These are phyloP conservation scores for Fomitiporia mediterranea DNA, from an alignment of 1,284 basidiomycete species.

Conservation along the genomic window DNA sequence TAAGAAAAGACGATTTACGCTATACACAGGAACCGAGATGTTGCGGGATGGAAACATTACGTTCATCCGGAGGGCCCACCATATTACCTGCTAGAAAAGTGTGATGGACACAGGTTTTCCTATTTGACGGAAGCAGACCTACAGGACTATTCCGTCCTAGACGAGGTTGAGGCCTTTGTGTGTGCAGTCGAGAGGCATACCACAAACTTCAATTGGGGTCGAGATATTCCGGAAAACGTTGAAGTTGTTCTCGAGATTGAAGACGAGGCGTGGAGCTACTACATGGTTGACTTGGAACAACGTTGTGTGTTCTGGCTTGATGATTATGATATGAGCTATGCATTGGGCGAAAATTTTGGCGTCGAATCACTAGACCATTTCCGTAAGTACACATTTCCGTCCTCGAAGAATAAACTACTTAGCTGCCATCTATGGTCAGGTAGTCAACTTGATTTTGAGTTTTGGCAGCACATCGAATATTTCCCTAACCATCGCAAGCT, in stretches of 20 bases:
- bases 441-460: constrained; percentile 7
- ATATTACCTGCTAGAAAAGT: background rate
- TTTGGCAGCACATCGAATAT: constrained; percentile 12
- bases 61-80: constrained; percentile 9
- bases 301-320: constrained; percentile 15
- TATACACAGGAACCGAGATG: background rate
- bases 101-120: background rate
- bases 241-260: constrained; percentile 11
- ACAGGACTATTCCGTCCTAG: background rate
- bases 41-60: background rate
- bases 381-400: background rate
- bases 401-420: no score
- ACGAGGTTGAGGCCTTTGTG: constrained; percentile 3
- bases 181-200: background rate
- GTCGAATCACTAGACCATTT: background rate
- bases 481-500: constrained; percentile 11
- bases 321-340: background rate
- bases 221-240: background rate
- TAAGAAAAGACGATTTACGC: background rate
- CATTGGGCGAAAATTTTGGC: background rate
- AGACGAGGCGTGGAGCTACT: constrained; percentile 9
- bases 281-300: constrained; percentile 6
- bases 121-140: constrained; percentile 12
- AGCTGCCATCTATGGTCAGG: background rate
- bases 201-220: background rate